A percentile compares a stretch with the other conserved stretches of the same genome.
Conservation (phyloP, 169 alveolate species). For the Pseudocohnilembus persalinus region DNA sequence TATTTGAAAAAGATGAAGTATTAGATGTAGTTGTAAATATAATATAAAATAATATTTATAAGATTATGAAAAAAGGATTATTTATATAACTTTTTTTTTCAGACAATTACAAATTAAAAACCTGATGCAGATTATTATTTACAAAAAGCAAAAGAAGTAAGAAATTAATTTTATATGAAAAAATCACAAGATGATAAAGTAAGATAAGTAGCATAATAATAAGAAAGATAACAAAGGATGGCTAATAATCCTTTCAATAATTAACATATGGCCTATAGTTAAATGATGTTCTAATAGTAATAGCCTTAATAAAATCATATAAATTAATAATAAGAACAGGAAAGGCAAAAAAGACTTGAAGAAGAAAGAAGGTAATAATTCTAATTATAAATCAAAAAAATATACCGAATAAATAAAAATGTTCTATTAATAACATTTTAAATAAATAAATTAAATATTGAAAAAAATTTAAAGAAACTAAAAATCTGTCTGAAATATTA, state of each 20-base stretch:
- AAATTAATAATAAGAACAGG: neutral
- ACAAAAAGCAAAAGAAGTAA: neutral
- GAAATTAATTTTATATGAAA: neutral
- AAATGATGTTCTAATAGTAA: neutral
- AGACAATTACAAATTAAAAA: neutral
- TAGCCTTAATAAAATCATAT: neutral
- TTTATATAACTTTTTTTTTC: neutral
- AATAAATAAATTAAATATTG: too few species aligned
- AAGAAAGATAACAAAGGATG: neutral
- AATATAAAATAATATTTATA: neutral
- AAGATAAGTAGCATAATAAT: neutral
- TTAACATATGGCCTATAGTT: neutral
- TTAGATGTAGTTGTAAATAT: constrained; percentile 8
- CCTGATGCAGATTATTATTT: neutral
- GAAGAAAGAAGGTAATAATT: neutral
- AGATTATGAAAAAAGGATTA: neutral
- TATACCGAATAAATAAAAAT: too few species aligned
- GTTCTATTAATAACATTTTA: too few species aligned
- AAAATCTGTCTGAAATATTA: too few species aligned
- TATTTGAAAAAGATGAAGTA: constrained; percentile 8
- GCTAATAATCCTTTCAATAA: neutral
- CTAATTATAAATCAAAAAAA: too few species aligned
- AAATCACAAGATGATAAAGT: constrained; percentile 1
- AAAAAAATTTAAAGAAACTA: too few species aligned
- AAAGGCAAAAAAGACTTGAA: neutral